phyloP scores from a whole-genome alignment of 495 filamentous ascomycete genomes.

The Talaromyces adpressus region DNA sequence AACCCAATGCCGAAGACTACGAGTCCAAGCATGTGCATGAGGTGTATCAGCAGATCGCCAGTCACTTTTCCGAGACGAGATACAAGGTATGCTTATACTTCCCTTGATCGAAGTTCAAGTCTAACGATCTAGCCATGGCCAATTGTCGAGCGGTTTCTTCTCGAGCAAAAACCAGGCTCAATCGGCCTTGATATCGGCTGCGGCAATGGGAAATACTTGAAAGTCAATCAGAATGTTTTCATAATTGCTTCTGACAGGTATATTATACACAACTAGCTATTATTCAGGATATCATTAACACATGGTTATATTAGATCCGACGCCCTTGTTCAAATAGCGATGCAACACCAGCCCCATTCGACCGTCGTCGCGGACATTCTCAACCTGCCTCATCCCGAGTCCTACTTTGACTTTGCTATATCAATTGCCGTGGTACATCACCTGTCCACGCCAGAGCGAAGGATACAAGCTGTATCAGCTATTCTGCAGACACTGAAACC shows the following conservation, averaged over 20 bases:
- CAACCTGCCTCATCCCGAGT: conserved; percentile 58
- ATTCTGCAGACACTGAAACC: conserved; percentile 62
- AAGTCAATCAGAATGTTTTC: conserved; percentile 69
- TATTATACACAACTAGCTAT: neutral
- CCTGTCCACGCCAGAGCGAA: conserved; percentile 72
- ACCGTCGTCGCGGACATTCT: conserved; percentile 67
- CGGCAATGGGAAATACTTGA: conserved; percentile 93
- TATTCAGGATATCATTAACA: neutral
- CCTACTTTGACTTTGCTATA: conserved; percentile 83
- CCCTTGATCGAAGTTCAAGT: neutral
- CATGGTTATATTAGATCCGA: conserved; percentile 42
- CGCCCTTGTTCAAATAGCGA: conserved; percentile 69
- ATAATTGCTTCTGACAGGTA: conserved; percentile 86
- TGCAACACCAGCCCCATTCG: conserved; percentile 52
- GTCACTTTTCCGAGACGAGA: conserved; percentile 89
- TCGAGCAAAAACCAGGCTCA: conserved; percentile 57
- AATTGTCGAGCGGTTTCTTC: conserved; percentile 75
- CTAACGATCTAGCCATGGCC: conserved; percentile 68
- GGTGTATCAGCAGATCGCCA: conserved; percentile 91
- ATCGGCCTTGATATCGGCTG: conserved; percentile 84
- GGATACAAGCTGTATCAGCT: conserved; percentile 63
- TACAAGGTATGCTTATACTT: conserved; percentile 61
- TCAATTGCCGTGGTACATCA: conserved; percentile 95
- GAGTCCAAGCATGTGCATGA: conserved; percentile 83
- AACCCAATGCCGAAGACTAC: conserved; percentile 42